Evolutionary conservation across 1,284 basidiomycete species (phyloP), one percentile per base, ranked within the genome.

Genomic region (Austropuccinia psidii): DNA sequence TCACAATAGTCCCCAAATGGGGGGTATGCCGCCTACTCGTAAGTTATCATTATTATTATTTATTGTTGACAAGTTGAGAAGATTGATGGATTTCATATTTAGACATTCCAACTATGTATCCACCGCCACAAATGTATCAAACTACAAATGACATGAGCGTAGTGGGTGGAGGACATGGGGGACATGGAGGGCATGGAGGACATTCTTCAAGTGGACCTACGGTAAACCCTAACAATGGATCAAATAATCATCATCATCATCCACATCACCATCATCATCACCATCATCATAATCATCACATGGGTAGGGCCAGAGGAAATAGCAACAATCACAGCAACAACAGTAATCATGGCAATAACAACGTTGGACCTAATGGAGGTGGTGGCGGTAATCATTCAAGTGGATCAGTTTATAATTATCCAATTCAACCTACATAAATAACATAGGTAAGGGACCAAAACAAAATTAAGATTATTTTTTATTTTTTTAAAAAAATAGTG

Each of bases 211-310:
- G 55, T 4, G 31, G 49, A n/a, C n/a, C n/a, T n/a, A n/a, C n/a
- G n/a, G n/a, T n/a, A n/a, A n/a, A n/a, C n/a, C n/a, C n/a, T n/a
- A 55, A 55, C 24, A 33, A 33, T 29, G 54, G 54, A 9, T 13
- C 11, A 13, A 45, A 45, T 45, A 45, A 45, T 45, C 55, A 58
- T 19, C 9, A 29, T 11, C 37, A 43, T 15, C 39, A 47, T 41
- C 33, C 27, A 21, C 35, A 43, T 27, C 33, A 41, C 8, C 33
- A 21, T n/a, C 60, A 64, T 29, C 39, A 47, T 29, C 65, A 66
- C 45, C 65, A 54, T 41, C 65, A 68, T 35, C 65, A 54, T 19
- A 55, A 55, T 50, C 47, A 54, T 21, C 13, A 57, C 50, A 39
- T 54, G 13, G 24, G 9, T 24, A 11, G 24, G 13, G 9, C 11